Percentiles rank a stretch among this genome's conserved stretches.
Evolutionary conservation across 2,329 filamentous ascomycete species (phyloP).

Genomic region (Lecanoromycetidae sp.): DNA sequence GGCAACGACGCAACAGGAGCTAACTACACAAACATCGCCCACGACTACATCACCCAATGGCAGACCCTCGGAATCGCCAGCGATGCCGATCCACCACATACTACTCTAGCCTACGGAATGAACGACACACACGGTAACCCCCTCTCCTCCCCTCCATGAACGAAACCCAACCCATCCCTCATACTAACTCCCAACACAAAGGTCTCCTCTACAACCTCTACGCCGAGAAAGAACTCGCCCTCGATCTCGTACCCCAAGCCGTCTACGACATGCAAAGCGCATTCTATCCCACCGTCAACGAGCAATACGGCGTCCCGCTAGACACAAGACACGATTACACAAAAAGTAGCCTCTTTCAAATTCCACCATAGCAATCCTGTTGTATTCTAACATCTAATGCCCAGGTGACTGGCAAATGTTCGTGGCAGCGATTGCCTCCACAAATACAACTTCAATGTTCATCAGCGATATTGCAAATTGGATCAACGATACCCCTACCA

Average conservation of each 20-base stretch:
- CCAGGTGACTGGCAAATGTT: constrained; percentile 34
- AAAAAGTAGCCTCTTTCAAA: constrained; percentile 25
- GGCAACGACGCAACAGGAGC: constrained; percentile 29
- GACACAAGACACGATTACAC: constrained; percentile 31
- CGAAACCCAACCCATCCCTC: too few relatives aligned
- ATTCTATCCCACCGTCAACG: constrained; percentile 29
- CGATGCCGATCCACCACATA: constrained; percentile 29
- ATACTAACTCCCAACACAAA: too few relatives aligned
- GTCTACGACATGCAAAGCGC: constrained; percentile 28
- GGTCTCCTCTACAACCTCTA: constrained; percentile 32
- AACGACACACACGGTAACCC: constrained; percentile 29
- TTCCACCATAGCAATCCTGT: neutral
- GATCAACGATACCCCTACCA: constrained; percentile 38
- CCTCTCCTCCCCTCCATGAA: too few relatives aligned
- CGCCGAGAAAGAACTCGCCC: constrained; percentile 29
- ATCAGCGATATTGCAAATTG: constrained; percentile 35
- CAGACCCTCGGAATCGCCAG: constrained; percentile 29
- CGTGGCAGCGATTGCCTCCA: constrained; percentile 20
- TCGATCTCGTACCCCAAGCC: constrained; percentile 28
- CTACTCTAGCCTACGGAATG: constrained; percentile 31
- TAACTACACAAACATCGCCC: constrained; percentile 27
- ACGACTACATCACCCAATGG: constrained; percentile 36
- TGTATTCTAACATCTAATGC: neutral
- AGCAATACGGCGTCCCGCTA: constrained; percentile 29
- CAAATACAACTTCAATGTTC: constrained; percentile 21